These are phyloP conservation scores for Didymella arachidicola DNA, from an alignment of 2,329 filamentous ascomycete genomes.

Conservation along the genomic window DNA sequence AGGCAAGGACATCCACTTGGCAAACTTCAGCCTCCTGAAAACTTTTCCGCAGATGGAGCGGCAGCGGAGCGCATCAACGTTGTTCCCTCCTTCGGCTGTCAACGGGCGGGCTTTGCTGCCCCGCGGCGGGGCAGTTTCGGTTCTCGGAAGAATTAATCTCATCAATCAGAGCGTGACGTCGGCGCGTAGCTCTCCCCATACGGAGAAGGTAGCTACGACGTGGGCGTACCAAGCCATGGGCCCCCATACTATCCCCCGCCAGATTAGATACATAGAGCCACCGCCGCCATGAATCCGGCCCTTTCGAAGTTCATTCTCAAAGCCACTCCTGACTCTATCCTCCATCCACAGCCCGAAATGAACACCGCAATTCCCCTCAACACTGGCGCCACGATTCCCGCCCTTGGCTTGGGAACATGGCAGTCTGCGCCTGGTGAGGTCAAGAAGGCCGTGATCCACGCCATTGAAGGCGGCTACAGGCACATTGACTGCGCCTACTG, in stretches of 20 bases:
- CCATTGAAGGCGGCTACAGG: slow-evolving; percentile 58
- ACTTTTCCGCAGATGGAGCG: slow-evolving; percentile 21
- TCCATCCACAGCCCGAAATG: slow-evolving; percentile 50
- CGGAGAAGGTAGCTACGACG: slow-evolving; percentile 11
- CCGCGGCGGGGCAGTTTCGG: slow-evolving; percentile 35
- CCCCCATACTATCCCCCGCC: slow-evolving; percentile 20
- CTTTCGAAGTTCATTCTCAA: slow-evolving; percentile 53
- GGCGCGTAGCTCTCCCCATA: slow-evolving; percentile 20
- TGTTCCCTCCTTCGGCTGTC: slow-evolving; percentile 22
- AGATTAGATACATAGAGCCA: slow-evolving; percentile 39
- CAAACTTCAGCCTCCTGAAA: slow-evolving; percentile 22
- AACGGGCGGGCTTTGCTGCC: slow-evolving; percentile 30
- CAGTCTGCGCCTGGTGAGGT: slow-evolving; percentile 56
- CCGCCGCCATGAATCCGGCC: slow-evolving; percentile 47
- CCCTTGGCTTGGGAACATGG: slow-evolving; percentile 52
- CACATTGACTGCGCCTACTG: slow-evolving; percentile 77
- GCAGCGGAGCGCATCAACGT: slow-evolving; percentile 24
- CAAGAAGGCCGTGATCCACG: slow-evolving; percentile 57
- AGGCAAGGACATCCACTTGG: slow-evolving; percentile 24
- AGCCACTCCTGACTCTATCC: slow-evolving; percentile 46
- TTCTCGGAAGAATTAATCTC: slow-evolving; percentile 45
- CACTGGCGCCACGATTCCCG: slow-evolving; percentile 51
- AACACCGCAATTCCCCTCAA: slow-evolving; percentile 51
- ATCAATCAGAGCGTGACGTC: slow-evolving; percentile 41
- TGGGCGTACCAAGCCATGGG: slow-evolving; percentile 20